These are phyloP conservation scores for Lupinus albus DNA, from an alignment of 306 rosid genomes.

Conservation along the genomic window DNA sequence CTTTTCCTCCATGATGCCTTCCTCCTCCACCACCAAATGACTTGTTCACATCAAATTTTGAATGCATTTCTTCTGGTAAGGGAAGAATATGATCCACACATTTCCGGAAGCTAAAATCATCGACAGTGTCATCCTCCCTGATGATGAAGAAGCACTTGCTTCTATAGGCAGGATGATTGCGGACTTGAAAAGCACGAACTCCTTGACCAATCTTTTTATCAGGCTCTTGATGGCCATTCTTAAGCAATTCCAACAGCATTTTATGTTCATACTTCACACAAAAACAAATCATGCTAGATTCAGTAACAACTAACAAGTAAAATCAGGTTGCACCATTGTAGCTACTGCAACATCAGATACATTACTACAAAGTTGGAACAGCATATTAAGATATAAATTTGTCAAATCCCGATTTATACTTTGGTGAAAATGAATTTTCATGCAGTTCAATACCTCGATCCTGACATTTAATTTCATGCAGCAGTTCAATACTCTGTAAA, in stretches of 20 bases:
- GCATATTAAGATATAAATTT: background rate
- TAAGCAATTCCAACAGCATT: constrained; percentile 79
- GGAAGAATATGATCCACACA: constrained; percentile 89
- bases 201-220: constrained; percentile 78
- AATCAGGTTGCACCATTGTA: background rate
- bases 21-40: constrained; percentile 49
- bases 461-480: too few relatives aligned
- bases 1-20: constrained; percentile 59
- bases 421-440: background rate
- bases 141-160: constrained; percentile 88
- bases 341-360: constrained; percentile 5
- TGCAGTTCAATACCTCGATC: background rate
- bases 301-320: too few relatives aligned
- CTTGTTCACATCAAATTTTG: constrained; percentile 58
- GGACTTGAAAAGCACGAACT: constrained; percentile 68
- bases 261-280: constrained; percentile 72
- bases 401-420: constrained; percentile 7
- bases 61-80: constrained; percentile 80
- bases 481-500: too few relatives aligned
- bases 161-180: constrained; percentile 68
- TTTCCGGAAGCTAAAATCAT: constrained; percentile 97
- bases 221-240: constrained; percentile 83
- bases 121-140: constrained; percentile 69
- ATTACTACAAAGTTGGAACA: background rate
- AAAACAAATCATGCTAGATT: constrained; percentile 30